These are phyloP conservation scores for Coemansia sp. DNA, from an alignment of 192 early-diverging fungal genomes.

Conservation along the genomic window DNA sequence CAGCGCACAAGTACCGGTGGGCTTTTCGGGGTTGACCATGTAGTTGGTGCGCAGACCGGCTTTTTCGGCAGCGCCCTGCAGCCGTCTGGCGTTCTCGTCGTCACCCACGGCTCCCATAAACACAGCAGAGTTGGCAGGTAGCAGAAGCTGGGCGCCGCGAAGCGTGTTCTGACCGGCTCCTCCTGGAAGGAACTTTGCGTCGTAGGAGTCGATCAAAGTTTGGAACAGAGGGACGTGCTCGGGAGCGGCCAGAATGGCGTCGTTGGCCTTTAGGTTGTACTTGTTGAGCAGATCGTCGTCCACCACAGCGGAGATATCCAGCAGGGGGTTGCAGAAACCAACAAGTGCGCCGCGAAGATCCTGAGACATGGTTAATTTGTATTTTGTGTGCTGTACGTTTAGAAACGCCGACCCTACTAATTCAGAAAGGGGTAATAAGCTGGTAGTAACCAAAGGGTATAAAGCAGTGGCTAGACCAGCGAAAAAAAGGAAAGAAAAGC, in stretches of 20 bases:
- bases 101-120: slow-evolving; percentile 94
- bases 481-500: no score
- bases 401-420: no score
- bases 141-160: slow-evolving; percentile 85
- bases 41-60: slow-evolving; percentile 93
- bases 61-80: slow-evolving; percentile 74
- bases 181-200: slow-evolving; percentile 88
- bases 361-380: not conserved
- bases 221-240: slow-evolving; percentile 84
- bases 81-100: slow-evolving; percentile 76
- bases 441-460: no score
- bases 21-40: slow-evolving; percentile 68
- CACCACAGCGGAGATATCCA: slow-evolving; percentile 92
- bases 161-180: slow-evolving; percentile 97
- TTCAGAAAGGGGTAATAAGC: no score
- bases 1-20: slow-evolving; percentile 96
- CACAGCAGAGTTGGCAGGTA: slow-evolving; percentile 84
- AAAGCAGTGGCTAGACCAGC: no score
- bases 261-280: slow-evolving; percentile 91
- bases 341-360: slow-evolving; percentile 65
- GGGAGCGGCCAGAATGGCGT: slow-evolving; percentile 91
- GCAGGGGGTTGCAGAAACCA: slow-evolving; percentile 96
- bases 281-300: slow-evolving; percentile 74
- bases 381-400: not conserved
- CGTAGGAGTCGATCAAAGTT: slow-evolving; percentile 73